Base-by-base conservation (phyloP, 1,284 basidiomycete genomes). In the Tilletia indica region DNA sequence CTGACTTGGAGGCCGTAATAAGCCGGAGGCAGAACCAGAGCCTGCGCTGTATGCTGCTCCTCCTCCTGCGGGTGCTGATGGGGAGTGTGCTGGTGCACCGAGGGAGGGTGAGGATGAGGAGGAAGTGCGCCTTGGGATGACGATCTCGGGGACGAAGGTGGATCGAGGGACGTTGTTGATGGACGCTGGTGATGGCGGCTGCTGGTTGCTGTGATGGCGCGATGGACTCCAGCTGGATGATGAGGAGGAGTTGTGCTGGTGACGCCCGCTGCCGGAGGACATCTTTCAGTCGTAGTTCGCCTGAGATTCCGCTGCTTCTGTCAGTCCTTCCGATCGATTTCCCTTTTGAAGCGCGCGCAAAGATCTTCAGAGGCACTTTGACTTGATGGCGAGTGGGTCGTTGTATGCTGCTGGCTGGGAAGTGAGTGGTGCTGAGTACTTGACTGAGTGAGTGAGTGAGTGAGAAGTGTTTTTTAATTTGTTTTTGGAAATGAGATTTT, bases 61-160 rank as follows among this genome's bases (percentile, higher is more conserved):
- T 31, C 25, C 25, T 31, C 1, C 25, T 31, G 25, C 25, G 0
- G 25, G 25, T 31, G 56, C 56, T 34, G 56, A 34, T 31, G 56
- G 56, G 34, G 56, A 58, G n/a, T 31, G 14, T 21, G 61, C 61
- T 12, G 61, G 0, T 6, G 31, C 14, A 9, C 31, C 19, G 14
- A 34, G n/a, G 4, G 58, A 25, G 16, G 36, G 61, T 38, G 61
- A 64, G 34, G 34, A 3, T 3, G 61, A 19, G 34, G 61, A 64
- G 31, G 61, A 64, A 16, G 36, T 38, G 31, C 61, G 61, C 39
- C 36, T 39, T 38, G 61, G 61, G 31, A 64, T 64, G 61, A 64
- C 61, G 34, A 64, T 42, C 61, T 64, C 61, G 34, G 61, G 61
- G 12, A 64, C 61, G 36, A 19, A 34, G 61, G 8, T n/a, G 61